These are phyloP conservation scores for Calocera cornea DNA, from an alignment of 768 basidiomycete genomes.

Conservation along the genomic window DNA sequence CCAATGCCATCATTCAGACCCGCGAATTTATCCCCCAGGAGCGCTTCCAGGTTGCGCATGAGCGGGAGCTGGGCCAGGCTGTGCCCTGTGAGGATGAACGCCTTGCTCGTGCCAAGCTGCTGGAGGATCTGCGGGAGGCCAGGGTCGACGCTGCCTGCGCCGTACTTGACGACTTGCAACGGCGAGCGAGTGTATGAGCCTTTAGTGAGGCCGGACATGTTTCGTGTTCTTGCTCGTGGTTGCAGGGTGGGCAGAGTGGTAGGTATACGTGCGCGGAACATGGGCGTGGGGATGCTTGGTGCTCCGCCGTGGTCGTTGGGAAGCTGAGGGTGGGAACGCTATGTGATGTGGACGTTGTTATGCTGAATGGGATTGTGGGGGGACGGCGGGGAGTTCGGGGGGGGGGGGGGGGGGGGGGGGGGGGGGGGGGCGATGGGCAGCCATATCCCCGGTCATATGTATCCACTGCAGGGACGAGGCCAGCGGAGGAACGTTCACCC, in stretches of 20 bases:
- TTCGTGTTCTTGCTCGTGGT: not conserved
- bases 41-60: not conserved
- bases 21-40: slow-evolving; percentile 47
- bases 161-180: slow-evolving; percentile 55
- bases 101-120: slow-evolving; percentile 44
- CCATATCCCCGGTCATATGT: not conserved
- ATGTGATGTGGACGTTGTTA: too few relatives aligned
- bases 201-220: slow-evolving; percentile 11
- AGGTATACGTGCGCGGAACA: not conserved
- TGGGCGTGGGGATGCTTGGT: not conserved
- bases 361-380: too few relatives aligned
- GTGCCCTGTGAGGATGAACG: slow-evolving; percentile 57
- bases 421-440: too few relatives aligned
- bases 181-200: slow-evolving; percentile 58
- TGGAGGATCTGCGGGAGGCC: slow-evolving; percentile 51
- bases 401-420: too few relatives aligned
- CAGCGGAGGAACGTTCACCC: too few relatives aligned
- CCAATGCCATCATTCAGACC: slow-evolving; percentile 51
- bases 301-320: not conserved
- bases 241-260: not conserved
- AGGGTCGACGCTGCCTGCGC: slow-evolving; percentile 48
- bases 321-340: not conserved
- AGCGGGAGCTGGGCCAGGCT: slow-evolving; percentile 35
- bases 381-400: not conserved
- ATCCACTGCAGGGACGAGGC: too few relatives aligned